phyloP scores from a whole-genome alignment of 441 rosid species.

The Eruca vesicaria region DNA sequence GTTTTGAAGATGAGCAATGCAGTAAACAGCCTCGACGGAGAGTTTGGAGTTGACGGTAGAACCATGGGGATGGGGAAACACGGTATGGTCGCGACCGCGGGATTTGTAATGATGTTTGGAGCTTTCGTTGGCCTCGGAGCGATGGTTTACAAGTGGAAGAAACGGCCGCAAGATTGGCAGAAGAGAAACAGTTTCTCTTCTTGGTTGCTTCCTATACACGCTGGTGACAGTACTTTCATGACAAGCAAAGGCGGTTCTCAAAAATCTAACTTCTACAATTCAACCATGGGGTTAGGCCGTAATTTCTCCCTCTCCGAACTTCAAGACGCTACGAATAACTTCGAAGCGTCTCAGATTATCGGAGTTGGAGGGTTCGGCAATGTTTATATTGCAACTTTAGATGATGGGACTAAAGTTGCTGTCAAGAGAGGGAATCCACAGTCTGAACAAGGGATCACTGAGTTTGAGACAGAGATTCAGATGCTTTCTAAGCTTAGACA shows the following conservation, averaged over 20 bases:
- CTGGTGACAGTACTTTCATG: conserved; percentile 67
- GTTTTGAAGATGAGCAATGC: conserved; percentile 79
- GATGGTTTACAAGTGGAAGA: conserved; percentile 87
- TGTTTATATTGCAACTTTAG: conserved; percentile 67
- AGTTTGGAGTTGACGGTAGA: conserved; percentile 72
- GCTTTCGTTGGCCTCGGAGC: conserved; percentile 93
- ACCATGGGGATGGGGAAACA: conserved; percentile 33
- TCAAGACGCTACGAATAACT: conserved; percentile 80
- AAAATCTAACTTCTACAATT: conserved; percentile 55
- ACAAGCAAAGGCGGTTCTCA: conserved; percentile 69
- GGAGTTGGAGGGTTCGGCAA: conserved; percentile 94
- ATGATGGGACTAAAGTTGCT: conserved; percentile 79
- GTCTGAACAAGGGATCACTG: conserved; percentile 87
- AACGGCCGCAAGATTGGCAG: conserved; percentile 93
- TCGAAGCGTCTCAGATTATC: conserved; percentile 62
- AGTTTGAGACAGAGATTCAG: conserved; percentile 89
- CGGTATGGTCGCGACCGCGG: conserved; percentile 66
- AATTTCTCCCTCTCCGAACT: conserved; percentile 69
- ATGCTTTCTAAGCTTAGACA: conserved; percentile 91
- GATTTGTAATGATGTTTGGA: conserved; percentile 95
- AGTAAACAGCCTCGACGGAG: conserved; percentile 83
- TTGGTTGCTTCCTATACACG: conserved; percentile 84
- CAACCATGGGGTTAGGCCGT: conserved; percentile 77
- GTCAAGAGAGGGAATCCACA: conserved; percentile 92
- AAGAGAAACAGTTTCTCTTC: conserved; percentile 84